These are phyloP conservation scores for Blyttiomyces sp. DNA, from an alignment of 371 early-diverging fungal species.

Conservation along the genomic window DNA sequence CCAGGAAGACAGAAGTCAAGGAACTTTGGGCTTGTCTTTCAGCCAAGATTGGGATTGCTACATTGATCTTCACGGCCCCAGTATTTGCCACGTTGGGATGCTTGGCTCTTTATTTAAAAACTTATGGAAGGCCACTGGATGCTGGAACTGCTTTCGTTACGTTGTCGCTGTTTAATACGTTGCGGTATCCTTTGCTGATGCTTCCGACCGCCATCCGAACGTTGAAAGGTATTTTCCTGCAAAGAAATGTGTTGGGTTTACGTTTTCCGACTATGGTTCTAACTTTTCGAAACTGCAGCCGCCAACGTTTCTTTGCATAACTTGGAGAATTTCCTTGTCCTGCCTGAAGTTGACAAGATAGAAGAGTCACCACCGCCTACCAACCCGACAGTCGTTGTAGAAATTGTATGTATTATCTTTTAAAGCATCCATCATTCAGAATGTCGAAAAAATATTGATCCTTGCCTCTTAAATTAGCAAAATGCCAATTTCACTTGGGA, in stretches of 20 bases:
- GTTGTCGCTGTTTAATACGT: constrained; percentile 63
- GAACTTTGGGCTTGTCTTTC: constrained; percentile 45
- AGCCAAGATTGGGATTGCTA: constrained; percentile 52
- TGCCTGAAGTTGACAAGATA: constrained; percentile 52
- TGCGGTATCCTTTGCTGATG: constrained; percentile 64
- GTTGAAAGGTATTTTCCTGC: constrained; percentile 49
- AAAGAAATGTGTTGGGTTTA: no score
- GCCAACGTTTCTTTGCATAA: constrained; percentile 46
- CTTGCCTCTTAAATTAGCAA: constrained; percentile 15
- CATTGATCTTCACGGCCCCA: constrained; percentile 62
- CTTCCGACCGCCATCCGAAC: constrained; percentile 64
- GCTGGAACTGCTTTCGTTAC: constrained; percentile 47
- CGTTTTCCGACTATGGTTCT: no score
- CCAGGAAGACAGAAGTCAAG: constrained; percentile 50
- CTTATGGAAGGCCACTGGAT: background rate
- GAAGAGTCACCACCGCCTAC: background rate
- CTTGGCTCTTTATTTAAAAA: constrained; percentile 34
- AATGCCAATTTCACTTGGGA: constrained; percentile 65
- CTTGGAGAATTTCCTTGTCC: constrained; percentile 54
- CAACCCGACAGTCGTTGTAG: constrained; percentile 18
- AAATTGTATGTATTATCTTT: constrained; percentile 22
- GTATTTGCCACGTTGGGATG: constrained; percentile 49
- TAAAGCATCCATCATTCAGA: background rate
- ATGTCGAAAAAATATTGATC: background rate
- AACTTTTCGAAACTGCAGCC: no score